phyloP scores from a whole-genome alignment of 2,329 filamentous ascomycete genomes.

The Fusarium sp. region DNA sequence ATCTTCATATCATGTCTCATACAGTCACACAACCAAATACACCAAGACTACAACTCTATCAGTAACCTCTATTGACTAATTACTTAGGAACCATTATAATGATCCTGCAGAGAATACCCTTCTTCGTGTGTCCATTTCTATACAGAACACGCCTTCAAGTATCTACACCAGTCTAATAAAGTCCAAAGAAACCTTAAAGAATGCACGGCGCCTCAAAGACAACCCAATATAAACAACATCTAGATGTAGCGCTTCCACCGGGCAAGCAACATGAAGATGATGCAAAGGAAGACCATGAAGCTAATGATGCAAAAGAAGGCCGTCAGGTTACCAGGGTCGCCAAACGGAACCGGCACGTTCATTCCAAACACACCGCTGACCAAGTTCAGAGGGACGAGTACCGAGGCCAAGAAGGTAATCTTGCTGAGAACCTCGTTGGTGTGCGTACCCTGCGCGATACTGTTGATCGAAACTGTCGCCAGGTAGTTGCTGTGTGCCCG shows the following conservation, averaged over 20 bases:
- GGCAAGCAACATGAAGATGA: constrained; percentile 60
- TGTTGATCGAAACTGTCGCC: constrained; percentile 92
- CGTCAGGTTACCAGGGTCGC: constrained; percentile 62
- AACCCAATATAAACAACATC: constrained; percentile 10
- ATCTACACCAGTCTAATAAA: constrained; percentile 33
- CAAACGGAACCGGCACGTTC: constrained; percentile 83
- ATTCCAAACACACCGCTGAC: constrained; percentile 90
- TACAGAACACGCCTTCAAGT: constrained; percentile 20
- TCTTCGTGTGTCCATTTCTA: constrained; percentile 14
- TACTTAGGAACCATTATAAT: constrained; percentile 17
- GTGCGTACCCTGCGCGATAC: constrained; percentile 86
- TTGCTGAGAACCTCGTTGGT: constrained; percentile 93
- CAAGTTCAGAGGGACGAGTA: constrained; percentile 95
- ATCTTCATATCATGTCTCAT: not conserved
- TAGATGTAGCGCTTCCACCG: constrained; percentile 61
- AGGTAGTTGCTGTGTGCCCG: constrained; percentile 96
- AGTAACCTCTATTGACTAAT: constrained; percentile 18
- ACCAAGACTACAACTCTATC: not conserved
- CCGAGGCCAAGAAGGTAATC: constrained; percentile 92
- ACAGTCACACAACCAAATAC: not conserved
- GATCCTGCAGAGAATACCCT: constrained; percentile 7
- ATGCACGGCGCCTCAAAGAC: not conserved
- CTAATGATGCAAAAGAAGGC: constrained; percentile 37
- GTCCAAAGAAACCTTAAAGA: constrained; percentile 17
- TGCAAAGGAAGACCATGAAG: constrained; percentile 65